phyloP scores from a whole-genome alignment of 306 rosid genomes.

The Argentina anserina region DNA sequence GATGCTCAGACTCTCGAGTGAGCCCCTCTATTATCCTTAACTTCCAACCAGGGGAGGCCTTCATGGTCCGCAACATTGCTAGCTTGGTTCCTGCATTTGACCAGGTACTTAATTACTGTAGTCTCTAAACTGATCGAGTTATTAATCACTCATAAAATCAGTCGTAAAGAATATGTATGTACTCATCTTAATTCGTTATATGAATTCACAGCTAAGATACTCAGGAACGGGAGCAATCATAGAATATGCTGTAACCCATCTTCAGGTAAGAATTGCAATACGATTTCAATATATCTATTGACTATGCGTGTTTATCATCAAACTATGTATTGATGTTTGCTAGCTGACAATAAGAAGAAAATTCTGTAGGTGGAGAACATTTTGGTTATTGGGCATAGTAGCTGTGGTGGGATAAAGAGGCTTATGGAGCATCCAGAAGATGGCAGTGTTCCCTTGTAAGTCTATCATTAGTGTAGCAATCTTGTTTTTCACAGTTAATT shows the following conservation, averaged over 20 bases:
- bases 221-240: conserved; percentile 56
- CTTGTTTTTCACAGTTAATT: background rate
- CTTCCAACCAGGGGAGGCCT: conserved; percentile 70
- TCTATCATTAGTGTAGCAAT: too few relatives aligned
- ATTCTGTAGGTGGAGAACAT: conserved; percentile 48
- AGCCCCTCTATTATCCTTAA: conserved; percentile 46
- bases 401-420: conserved; percentile 62
- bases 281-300: background rate
- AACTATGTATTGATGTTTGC: background rate
- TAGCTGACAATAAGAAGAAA: background rate
- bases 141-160: background rate
- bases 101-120: conserved; percentile 32
- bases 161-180: too few relatives aligned
- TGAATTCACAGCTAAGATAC: conserved; percentile 41
- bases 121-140: background rate
- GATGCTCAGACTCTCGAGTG: conserved; percentile 78
- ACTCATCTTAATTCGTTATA: background rate
- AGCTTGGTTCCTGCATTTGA: conserved; percentile 60
- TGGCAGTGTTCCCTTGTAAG: conserved; percentile 41
- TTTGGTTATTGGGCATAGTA: conserved; percentile 64
- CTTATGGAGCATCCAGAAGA: conserved; percentile 63
- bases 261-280: conserved; percentile 28
- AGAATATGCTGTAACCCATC: conserved; percentile 53
- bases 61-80: conserved; percentile 59
- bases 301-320: too few relatives aligned